These are phyloP conservation scores for Lachnellula suecica DNA, from an alignment of 2,329 filamentous ascomycete species.

Conservation along the genomic window DNA sequence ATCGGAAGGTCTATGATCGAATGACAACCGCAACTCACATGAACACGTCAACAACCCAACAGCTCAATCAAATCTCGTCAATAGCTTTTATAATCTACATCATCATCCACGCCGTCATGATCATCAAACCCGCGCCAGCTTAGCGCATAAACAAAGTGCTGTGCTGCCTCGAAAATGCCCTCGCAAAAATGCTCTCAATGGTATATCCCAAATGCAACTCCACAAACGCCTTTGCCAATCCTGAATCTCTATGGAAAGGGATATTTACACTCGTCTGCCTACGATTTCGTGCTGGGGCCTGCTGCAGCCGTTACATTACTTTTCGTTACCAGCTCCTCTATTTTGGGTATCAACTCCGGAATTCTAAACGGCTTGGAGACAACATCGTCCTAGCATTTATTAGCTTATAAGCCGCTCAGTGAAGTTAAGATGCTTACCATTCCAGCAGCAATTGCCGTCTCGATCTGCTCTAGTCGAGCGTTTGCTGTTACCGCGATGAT, in stretches of 20 bases:
- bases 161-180: too few relatives aligned
- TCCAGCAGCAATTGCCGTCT: conserved; percentile 67
- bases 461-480: conserved; percentile 71
- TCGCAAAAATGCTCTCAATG: not conserved
- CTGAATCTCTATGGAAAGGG: not conserved
- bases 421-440: conserved; percentile 54
- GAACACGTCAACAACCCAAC: too few relatives aligned
- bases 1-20: too few relatives aligned
- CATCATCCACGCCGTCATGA: too few relatives aligned
- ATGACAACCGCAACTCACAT: too few relatives aligned
- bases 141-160: too few relatives aligned
- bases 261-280: not conserved
- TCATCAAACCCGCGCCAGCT: too few relatives aligned
- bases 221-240: not conserved
- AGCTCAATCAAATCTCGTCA: too few relatives aligned
- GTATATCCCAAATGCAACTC: not conserved
- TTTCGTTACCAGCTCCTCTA: conserved; percentile 46
- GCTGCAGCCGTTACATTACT: not conserved
- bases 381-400: conserved; percentile 60
- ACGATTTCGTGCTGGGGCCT: not conserved
- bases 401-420: conserved; percentile 9
- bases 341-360: conserved; percentile 66
- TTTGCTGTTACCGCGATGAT: conserved; percentile 85
- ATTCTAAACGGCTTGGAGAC: conserved; percentile 81
- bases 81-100: too few relatives aligned